Evolutionary conservation across 768 basidiomycete genomes (phyloP), one percentile per base, ranked within the genome.

Genomic region (Candolleomyces eurysporus): DNA sequence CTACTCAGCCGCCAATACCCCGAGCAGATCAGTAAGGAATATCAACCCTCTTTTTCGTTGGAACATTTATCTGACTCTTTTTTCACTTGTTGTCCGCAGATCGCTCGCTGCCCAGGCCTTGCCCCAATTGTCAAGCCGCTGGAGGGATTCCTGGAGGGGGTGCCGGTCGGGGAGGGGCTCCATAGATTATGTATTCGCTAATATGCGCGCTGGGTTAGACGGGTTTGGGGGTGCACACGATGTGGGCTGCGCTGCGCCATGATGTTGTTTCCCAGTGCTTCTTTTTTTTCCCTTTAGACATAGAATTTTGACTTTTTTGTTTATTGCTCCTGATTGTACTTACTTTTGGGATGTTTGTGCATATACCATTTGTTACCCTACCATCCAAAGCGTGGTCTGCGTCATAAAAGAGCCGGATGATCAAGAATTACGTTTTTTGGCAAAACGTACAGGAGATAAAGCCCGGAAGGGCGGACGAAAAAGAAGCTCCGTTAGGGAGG

Each of bases 1-100:
- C 49, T 40, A 17, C 14, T 17, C 52, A 64, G 65, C 30, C 65
- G 63, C 36, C 84, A 86, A 69, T 90, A 85, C 73, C 89, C 89
- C 42, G 75, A 88, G 69, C 81, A 83, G 63, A 87, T 87, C 68
- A 79, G 88, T 89, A 64, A 71, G 88, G 76, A 19, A 51, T 39
- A 19, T 57, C 19, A n/a, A 30, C 43, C 36, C n/a, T 48, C 43
- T n/a, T 16, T 36, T 16, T 36, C 21, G 50, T n/a, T 39, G 48
- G 19, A 16, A 5, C 2, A n/a, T n/a, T 16, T 21, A 13, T 22
- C 10, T 19, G 4, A 21, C 2, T 2, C 3, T 4, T 9, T 40
- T 6, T 36, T 40, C 53, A 11, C 16, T n/a, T 17, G 3, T 22
- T 43, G 11, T 26, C 22, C 31, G n/a, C 42, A 63, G 61, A 54